phyloP scores from a whole-genome alignment of 768 basidiomycete species.

The Nidularia sp. region DNA sequence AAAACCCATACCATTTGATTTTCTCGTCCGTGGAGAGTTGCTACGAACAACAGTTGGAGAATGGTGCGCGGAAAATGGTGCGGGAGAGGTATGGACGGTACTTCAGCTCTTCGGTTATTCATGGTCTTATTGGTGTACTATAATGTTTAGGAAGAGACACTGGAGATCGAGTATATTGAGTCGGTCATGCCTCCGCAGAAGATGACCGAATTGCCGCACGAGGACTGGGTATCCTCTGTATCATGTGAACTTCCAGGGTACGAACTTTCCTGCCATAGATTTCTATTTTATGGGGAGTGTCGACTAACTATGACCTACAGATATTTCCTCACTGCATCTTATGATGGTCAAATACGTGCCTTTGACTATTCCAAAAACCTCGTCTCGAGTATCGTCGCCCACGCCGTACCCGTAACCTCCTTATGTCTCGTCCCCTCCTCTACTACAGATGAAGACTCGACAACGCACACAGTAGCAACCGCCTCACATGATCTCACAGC shows the following conservation, averaged over 20 bases:
- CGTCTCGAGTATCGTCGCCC: conserved; percentile 43
- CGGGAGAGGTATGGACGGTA: conserved; percentile 55
- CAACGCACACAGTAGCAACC: conserved; percentile 48
- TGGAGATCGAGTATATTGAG: conserved; percentile 91
- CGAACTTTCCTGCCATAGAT: neutral
- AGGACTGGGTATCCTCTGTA: conserved; percentile 92
- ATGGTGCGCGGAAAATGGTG: conserved; percentile 68
- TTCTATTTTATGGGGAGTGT: too few relatives aligned
- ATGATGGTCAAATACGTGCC: conserved; percentile 71
- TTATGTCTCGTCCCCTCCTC: conserved; percentile 47
- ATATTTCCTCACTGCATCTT: conserved; percentile 73
- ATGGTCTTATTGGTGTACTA: neutral
- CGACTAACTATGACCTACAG: conserved; percentile 24
- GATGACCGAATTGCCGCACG: conserved; percentile 74
- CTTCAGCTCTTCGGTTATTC: too few relatives aligned
- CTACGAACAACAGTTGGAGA: conserved; percentile 66
- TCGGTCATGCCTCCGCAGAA: conserved; percentile 84
- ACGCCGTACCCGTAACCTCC: conserved; percentile 67
- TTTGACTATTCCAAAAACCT: conserved; percentile 69
- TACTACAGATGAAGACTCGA: neutral
- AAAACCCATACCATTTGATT: conserved; percentile 87
- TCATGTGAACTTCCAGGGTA: conserved; percentile 58
- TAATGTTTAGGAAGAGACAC: conserved; percentile 69
- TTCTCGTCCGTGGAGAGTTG: conserved; percentile 81
- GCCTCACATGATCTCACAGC: conserved; percentile 81